Evolutionary conservation across 805 yeast species (phyloP), one percentile per base, ranked within the genome.

Genomic region (Jamesozyma spencerorum): DNA sequence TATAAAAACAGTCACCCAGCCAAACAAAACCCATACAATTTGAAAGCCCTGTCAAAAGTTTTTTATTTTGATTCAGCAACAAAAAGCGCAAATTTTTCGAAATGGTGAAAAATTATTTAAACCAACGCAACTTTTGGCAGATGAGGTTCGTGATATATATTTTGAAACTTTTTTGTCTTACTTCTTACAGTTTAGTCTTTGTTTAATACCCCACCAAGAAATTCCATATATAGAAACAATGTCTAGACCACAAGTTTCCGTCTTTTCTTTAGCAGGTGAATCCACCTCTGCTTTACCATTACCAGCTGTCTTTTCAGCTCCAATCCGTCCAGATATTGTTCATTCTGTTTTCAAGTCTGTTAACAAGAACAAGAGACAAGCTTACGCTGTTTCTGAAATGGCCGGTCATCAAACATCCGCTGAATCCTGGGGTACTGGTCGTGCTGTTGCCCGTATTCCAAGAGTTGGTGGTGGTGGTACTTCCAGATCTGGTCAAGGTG

Each of bases 381-480:
- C 99, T 73, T 92, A 92, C 83, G 96, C 99, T 70, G 98, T 92
- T 63, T 82, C 97, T 63, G 87, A 81, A 70, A 85, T 87, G 77
- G 98, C 98, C 67, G 98, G 98, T 78, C 95, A 86, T 82, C 97
- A 92, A 79, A 88, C 97, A 74, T 90, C 97, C 53, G 98, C 98
- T 71, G 97, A 87, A 77, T 92, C 98, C 54, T 92, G 98, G 98
- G 98, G 98, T 87, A 92, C 98, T 64, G 98, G 98, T 81, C 88
- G 98, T 80, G 98, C 98, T 75, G 96, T 92, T 68, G 97, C 98
- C 77, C 90, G 98, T 81, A 90, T 92, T 72, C 98, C 98, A 79
- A 88, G 98, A 82, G 97, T 92, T 70, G 96, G 96, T 76, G 98
- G 98, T 79, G 88, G 95, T 71, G 98, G 98, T 85, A 92, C 98